Percentiles rank a stretch among this genome's conserved stretches.
phyloP scores from a whole-genome alignment of 257 asterid genomes.

The Solanum virginianum region DNA sequence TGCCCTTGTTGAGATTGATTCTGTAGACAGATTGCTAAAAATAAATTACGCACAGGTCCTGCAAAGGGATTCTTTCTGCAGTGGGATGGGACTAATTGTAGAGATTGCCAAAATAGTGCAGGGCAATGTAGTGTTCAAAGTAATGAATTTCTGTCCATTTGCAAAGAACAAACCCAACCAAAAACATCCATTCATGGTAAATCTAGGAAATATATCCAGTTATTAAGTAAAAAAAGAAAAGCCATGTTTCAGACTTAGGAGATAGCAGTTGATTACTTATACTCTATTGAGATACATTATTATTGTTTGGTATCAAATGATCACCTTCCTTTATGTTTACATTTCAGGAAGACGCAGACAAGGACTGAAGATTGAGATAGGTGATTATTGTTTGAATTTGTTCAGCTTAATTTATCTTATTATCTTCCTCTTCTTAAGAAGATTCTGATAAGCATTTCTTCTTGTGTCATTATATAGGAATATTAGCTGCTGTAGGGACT shows the following conservation, averaged over 20 bases:
- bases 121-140: constrained; percentile 2
- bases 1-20: neutral
- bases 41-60: constrained; percentile 24
- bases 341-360: neutral
- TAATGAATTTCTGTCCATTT: neutral
- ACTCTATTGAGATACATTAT: neutral
- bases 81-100: constrained; percentile 15
- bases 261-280: neutral
- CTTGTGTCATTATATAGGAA: neutral
- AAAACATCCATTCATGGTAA: neutral
- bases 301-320: neutral
- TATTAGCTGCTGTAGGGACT: neutral
- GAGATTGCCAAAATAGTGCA: constrained; percentile 17
- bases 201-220: neutral
- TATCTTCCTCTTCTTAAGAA: neutral
- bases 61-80: constrained; percentile 7
- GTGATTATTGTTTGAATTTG: neutral
- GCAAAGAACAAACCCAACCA: neutral
- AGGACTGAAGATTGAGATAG: neutral
- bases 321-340: neutral
- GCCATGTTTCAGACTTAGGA: too few species aligned
- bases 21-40: neutral
- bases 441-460: neutral
- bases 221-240: neutral
- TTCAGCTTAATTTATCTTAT: neutral